These are phyloP conservation scores for Hypoxylon cercidicola DNA, from an alignment of 495 filamentous ascomycete species.

Conservation along the genomic window DNA sequence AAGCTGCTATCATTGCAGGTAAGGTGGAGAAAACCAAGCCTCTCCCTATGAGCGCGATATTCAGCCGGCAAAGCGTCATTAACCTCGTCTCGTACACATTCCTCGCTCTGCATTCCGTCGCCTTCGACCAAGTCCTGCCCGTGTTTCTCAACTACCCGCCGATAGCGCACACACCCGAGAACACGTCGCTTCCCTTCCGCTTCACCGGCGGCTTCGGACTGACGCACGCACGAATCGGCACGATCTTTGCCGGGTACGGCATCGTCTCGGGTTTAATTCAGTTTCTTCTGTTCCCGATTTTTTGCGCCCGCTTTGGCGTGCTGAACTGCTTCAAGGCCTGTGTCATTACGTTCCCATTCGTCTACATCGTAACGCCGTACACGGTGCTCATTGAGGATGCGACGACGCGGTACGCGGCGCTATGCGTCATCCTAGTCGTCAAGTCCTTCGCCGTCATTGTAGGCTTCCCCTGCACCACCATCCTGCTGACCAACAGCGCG, in stretches of 20 bases:
- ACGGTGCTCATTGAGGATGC: slow-evolving; percentile 67
- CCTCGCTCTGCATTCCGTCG: slow-evolving; percentile 78
- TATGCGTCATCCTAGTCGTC: slow-evolving; percentile 67
- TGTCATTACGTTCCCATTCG: slow-evolving; percentile 69
- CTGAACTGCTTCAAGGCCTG: slow-evolving; percentile 72
- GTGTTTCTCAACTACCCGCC: slow-evolving; percentile 82
- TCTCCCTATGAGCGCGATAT: slow-evolving; percentile 71
- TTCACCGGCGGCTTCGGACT: slow-evolving; percentile 83
- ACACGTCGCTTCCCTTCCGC: slow-evolving; percentile 76
- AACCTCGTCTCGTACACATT: slow-evolving; percentile 80
- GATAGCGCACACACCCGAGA: slow-evolving; percentile 59
- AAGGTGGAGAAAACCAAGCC: slow-evolving; percentile 41
- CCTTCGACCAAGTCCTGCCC: slow-evolving; percentile 82
- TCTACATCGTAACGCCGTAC: slow-evolving; percentile 80
- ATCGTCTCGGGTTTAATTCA: slow-evolving; percentile 77
- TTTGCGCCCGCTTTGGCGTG: slow-evolving; percentile 75
- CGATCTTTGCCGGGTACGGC: slow-evolving; percentile 80
- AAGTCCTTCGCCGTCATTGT: slow-evolving; percentile 80
- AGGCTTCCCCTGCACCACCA: slow-evolving; percentile 87
- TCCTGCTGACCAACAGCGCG: slow-evolving; percentile 89
- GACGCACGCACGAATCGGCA: slow-evolving; percentile 75
- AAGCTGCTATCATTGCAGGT: slow-evolving; percentile 22
- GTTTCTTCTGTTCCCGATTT: slow-evolving; percentile 78
- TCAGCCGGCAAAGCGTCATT: slow-evolving; percentile 77
- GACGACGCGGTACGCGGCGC: slow-evolving; percentile 54